A percentile compares a stretch with the other conserved stretches of the same genome.
These are phyloP conservation scores for Lepidium africanum DNA, from an alignment of 345 rosid genomes.

Conservation along the genomic window DNA sequence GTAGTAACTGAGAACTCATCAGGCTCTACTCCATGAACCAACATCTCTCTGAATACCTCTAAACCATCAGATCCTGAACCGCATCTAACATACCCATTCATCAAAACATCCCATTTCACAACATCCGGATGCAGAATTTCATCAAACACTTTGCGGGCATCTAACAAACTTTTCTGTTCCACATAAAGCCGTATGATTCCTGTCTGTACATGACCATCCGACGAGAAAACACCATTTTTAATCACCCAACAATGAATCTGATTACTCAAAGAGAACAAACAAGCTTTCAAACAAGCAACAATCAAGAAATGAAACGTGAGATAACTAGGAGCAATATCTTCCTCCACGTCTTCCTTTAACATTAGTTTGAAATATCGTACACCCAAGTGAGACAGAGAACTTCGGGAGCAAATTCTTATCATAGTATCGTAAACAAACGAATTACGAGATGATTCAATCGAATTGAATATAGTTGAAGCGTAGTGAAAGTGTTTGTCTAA, in stretches of 20 bases:
- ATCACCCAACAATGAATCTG: conserved; percentile 41
- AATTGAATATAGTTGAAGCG: conserved; percentile 36
- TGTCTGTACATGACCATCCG: conserved; percentile 49
- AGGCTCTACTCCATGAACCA: conserved; percentile 37
- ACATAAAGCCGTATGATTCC: conserved; percentile 32
- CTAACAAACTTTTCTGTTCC: conserved; percentile 11
- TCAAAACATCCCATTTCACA: conserved; percentile 49
- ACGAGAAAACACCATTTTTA: conserved; percentile 35
- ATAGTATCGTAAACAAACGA: conserved; percentile 40
- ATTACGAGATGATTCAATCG: conserved; percentile 20
- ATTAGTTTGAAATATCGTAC: conserved; percentile 35
- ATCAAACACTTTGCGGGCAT: conserved; percentile 45
- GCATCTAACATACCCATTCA: conserved; percentile 37
- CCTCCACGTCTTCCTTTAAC: conserved; percentile 8
- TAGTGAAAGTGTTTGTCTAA: conserved; percentile 29
- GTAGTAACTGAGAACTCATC: conserved; percentile 44
- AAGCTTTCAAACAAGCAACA: conserved; percentile 31
- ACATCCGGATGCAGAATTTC: conserved; percentile 47
- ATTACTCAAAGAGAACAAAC: conserved; percentile 22
- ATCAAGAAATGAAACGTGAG: conserved; percentile 43
- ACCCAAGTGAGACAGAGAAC: conserved; percentile 30
- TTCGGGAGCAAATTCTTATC: conserved; percentile 40
- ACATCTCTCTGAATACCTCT: conserved; percentile 37
- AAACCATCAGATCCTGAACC: conserved; percentile 35
- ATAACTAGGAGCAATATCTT: conserved; percentile 28